Base-by-base conservation (phyloP, 176 grass and related monocot species). In the Phragmites australis region DNA sequence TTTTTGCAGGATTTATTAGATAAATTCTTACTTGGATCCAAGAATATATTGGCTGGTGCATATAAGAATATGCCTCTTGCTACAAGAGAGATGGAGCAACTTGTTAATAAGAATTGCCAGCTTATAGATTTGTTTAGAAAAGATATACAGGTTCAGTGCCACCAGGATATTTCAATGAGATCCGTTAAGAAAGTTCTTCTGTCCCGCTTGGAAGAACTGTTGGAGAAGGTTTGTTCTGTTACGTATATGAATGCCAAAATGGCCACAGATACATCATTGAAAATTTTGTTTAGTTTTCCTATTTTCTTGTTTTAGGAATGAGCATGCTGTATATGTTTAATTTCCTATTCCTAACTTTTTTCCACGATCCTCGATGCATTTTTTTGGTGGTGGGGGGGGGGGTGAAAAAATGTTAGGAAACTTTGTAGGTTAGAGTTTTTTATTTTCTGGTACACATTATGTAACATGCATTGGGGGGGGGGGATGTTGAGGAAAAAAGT, bases 1-100 rank as follows among this genome's bases (percentile, higher is more conserved):
- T 84, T 51, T 65, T 88, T 89, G 52, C 83, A 97, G 94, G 90
- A 90, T 42, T 87, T 82, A 47, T 69, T 97, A 53, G 90, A 97
- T 79, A 81, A 76, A 45, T 87, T 89, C 62, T 76, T 97, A 51
- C 70, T 94, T 67, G 87, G 88, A 52, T 81, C 79, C 77, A 83
- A 86, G 62, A 83, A 73, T 78, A 44, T 78, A 21, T 43, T 89
- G 81, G 23, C 77, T 71, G 76, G 58, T 65, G 53, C 84, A 46
- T 34, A 50, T 83, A 87, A 80, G 65, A 70, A 70, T 55, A 52
- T 89, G 37, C 94, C 89, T 75, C 76, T 88, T 82, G 76, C 83
- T 55, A 92, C 94, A 54, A 70, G 71, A 61, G 76, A 92, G 76
- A 94, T 94, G 92, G 85, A 94, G 41, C 42, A 91, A 70, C 65